Evolutionary conservation across 768 basidiomycete species (phyloP).

Genomic region (Panellus pusillus): DNA sequence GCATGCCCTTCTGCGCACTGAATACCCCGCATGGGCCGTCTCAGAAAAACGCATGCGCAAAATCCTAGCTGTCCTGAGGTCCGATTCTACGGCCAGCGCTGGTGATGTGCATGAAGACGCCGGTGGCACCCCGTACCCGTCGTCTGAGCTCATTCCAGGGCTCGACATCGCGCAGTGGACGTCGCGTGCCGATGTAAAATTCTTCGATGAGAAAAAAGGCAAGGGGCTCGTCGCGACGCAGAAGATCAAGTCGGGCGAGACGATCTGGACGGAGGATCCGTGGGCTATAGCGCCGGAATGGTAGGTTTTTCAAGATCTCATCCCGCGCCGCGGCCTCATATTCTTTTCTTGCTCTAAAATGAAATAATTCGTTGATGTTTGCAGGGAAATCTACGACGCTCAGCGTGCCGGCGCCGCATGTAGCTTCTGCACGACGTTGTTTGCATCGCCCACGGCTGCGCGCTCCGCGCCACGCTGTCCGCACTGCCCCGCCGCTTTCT

Average conservation of each 20-base stretch:
- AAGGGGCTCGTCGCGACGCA: constrained; percentile 80
- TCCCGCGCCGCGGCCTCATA: background rate
- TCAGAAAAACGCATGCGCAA: constrained; percentile 84
- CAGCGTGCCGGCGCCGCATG: constrained; percentile 64
- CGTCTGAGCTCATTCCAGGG: constrained; percentile 47
- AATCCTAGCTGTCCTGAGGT: constrained; percentile 41
- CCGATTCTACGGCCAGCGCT: constrained; percentile 13
- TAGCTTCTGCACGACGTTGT: constrained; percentile 69
- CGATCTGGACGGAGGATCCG: constrained; percentile 85
- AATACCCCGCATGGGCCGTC: constrained; percentile 70
- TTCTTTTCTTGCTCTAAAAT: constrained; percentile 2
- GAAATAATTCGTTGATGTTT: too few species aligned
- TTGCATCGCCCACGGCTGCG: constrained; percentile 36
- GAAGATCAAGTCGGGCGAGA: constrained; percentile 67
- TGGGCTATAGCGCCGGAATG: constrained; percentile 81
- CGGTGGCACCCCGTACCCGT: constrained; percentile 12
- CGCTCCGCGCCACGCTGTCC: constrained; percentile 41
- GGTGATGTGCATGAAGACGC: constrained; percentile 8
- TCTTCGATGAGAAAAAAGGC: constrained; percentile 71
- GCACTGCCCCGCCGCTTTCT: constrained; percentile 68
- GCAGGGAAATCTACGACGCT: constrained; percentile 77
- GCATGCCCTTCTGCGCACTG: constrained; percentile 57
- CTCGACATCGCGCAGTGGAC: constrained; percentile 67
- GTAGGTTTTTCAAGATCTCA: constrained; percentile 34
- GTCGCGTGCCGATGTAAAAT: constrained; percentile 60